Conservation (phyloP, 2,329 filamentous ascomycete species). For the Pseudocercospora pini-densiflorae region DNA sequence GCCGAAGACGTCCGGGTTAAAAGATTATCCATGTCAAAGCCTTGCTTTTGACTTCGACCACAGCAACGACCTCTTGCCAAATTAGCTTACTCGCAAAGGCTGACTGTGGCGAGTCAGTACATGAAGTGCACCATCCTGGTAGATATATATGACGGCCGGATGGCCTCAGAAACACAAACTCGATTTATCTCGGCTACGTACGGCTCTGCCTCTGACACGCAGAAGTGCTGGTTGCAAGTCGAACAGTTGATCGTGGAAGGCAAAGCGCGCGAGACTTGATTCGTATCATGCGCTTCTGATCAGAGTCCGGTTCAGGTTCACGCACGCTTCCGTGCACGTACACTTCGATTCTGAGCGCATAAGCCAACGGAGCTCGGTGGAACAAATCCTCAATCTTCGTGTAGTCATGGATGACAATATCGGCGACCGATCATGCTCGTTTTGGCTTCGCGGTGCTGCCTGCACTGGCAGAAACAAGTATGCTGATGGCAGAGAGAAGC, state of each 20-base stretch:
- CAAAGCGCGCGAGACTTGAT: background rate
- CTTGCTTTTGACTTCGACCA: background rate
- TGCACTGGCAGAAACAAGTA: background rate
- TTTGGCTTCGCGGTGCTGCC: conserved; percentile 14
- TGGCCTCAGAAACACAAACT: background rate
- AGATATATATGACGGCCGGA: background rate
- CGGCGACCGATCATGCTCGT: conserved; percentile 7
- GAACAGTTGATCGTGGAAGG: background rate
- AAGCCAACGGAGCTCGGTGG: background rate
- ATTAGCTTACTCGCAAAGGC: background rate
- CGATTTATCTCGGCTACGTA: conserved; percentile 1
- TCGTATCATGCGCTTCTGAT: background rate
- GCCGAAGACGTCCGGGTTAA: background rate
- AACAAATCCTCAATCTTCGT: background rate
- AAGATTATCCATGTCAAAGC: background rate
- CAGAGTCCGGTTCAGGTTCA: background rate
- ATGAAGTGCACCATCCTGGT: background rate
- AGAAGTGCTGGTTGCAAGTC: background rate
- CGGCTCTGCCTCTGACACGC: background rate
- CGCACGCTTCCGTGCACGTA: background rate
- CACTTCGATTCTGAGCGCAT: background rate
- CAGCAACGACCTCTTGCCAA: background rate
- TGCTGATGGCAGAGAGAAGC: conserved; percentile 14
- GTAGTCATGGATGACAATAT: background rate
- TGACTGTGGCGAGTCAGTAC: background rate